Evolutionary conservation across 345 rosid genomes (phyloP).

Genomic region (Litchi chinensis): DNA sequence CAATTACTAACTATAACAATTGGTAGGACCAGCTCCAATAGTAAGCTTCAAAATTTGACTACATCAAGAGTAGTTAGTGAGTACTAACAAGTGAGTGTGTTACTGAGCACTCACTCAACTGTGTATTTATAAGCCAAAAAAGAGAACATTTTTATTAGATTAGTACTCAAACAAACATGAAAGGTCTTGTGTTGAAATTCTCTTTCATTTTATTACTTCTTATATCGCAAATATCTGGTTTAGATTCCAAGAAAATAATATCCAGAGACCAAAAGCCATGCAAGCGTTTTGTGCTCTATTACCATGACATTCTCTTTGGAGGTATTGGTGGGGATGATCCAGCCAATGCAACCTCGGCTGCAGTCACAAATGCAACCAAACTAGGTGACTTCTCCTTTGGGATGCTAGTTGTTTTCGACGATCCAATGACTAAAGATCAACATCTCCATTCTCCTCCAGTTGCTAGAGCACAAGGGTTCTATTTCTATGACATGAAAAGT

Average conservation of each 20-base stretch:
- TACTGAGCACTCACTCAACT: not conserved
- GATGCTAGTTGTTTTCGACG: slow-evolving; percentile 57
- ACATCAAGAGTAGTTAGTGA: not conserved
- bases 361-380: slow-evolving; percentile 34
- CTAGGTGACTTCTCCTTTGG: slow-evolving; percentile 50
- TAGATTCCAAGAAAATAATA: slow-evolving; percentile 16
- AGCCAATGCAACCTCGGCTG: slow-evolving; percentile 57
- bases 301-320: slow-evolving; percentile 56
- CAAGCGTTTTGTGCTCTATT: slow-evolving; percentile 53
- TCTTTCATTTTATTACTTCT: slow-evolving; percentile 16
- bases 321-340: slow-evolving; percentile 14
- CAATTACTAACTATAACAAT: too few relatives aligned
- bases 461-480: slow-evolving; percentile 69
- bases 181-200: slow-evolving; percentile 6
- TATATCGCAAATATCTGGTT: slow-evolving; percentile 28
- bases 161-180: slow-evolving; percentile 18
- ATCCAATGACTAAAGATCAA: slow-evolving; percentile 51
- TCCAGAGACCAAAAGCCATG: slow-evolving; percentile 41
- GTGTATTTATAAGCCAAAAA: not conserved
- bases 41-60: not conserved
- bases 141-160: not conserved
- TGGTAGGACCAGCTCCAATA: not conserved
- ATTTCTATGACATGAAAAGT: slow-evolving; percentile 59
- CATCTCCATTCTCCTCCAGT: slow-evolving; percentile 44
- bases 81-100: not conserved